These are phyloP conservation scores for Stylonectria norvegica DNA, from an alignment of 2,329 filamentous ascomycete genomes.

Conservation along the genomic window DNA sequence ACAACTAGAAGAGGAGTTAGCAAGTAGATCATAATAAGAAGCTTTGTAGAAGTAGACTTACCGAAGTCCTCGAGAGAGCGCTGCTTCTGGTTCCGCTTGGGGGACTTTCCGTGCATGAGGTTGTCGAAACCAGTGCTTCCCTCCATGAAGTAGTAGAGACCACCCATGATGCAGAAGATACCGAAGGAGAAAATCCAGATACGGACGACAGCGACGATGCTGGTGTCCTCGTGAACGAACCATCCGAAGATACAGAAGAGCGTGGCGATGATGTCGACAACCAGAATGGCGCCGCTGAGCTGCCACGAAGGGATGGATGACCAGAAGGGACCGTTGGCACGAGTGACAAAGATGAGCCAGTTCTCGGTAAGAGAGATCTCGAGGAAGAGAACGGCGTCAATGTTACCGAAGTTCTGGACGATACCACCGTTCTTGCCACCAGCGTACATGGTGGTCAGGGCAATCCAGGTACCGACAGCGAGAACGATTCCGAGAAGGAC, in stretches of 20 bases:
- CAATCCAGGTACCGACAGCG: conserved; percentile 82
- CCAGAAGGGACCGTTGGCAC: conserved; percentile 91
- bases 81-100: conserved; percentile 79
- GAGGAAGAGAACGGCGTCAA: conserved; percentile 82
- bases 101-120: conserved; percentile 86
- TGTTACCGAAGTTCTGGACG: conserved; percentile 81
- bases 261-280: conserved; percentile 81
- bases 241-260: conserved; percentile 83
- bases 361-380: conserved; percentile 90
- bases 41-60: conserved; percentile 47
- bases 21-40: conserved; percentile 4
- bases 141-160: conserved; percentile 72
- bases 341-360: conserved; percentile 95
- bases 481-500: conserved; percentile 78
- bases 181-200: conserved; percentile 91
- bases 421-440: conserved; percentile 71
- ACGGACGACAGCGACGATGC: conserved; percentile 80
- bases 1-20: conserved; percentile 67
- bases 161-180: conserved; percentile 79
- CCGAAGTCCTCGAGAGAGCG: conserved; percentile 84
- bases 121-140: conserved; percentile 81
- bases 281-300: conserved; percentile 69
- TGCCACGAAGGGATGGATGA: conserved; percentile 86
- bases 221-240: conserved; percentile 68
- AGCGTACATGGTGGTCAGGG: conserved; percentile 79